Evolutionary conservation across 768 basidiomycete genomes (phyloP), one percentile per base, ranked within the genome.

Genomic region (Lentinula boryana): DNA sequence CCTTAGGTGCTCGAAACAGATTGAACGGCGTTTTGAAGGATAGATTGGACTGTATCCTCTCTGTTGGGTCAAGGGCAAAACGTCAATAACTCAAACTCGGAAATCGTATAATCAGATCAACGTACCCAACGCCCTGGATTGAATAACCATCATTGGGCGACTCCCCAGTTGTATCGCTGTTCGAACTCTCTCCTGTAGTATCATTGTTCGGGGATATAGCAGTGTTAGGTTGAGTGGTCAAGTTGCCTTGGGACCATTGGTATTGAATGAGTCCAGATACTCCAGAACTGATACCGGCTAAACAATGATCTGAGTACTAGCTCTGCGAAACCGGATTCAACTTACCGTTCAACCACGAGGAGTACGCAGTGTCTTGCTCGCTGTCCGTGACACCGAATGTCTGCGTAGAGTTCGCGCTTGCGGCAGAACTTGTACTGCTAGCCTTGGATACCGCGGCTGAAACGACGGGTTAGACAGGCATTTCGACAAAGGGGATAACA

Each of bases 71-170:
- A 58, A 38, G 49, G 3, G n/a, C 4, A 35, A 21, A 18, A 16
- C 31, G 36, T 46, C 27, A 31, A 38, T 41, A n/a, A 67, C 32
- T 7, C 10, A 27, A 31, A 36, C 2, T 9, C n/a, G 8, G 18
- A 48, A 36, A 40, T 55, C 21, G 53, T 23, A 18, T 31, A 65
- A 4, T 10, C 7, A 41, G 21, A 44, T 13, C 7, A 27, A 56
- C 78, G 54, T 65, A 80, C 80, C 74, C 77, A 63, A 66, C 56
- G 13, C 76, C 78, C 40, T 74, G 71, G 57, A 66, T 74, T 40
- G 76, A 75, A 66, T 88, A 88, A 68, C 87, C 87, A 70, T 88
- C 87, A 60, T 85, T 84, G 31, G 87, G 87, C 3, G 85, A 84
- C n/a, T 75, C 56, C 6, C 82, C 84, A 4, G 79, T 80, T 18